Percentiles rank a stretch among this genome's conserved stretches.
These are phyloP conservation scores for Herpetospermum pedunculosum DNA, from an alignment of 306 rosid species.

Conservation along the genomic window DNA sequence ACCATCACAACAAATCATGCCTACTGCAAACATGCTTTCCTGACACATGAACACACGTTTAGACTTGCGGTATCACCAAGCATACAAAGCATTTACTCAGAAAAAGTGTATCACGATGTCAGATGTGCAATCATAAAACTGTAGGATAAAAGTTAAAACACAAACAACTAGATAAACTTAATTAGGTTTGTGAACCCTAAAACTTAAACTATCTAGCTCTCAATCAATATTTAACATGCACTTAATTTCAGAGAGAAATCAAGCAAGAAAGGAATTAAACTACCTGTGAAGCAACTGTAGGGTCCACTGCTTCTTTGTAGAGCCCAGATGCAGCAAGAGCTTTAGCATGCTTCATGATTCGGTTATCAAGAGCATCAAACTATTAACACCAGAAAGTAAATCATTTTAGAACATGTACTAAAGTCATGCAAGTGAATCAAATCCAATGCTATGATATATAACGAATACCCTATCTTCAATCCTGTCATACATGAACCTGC, in stretches of 20 bases:
- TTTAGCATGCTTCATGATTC: constrained; percentile 44
- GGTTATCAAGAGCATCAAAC: constrained; percentile 74
- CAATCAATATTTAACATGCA: not conserved
- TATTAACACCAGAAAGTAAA: constrained; percentile 25
- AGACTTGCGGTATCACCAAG: constrained; percentile 5
- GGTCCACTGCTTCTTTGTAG: constrained; percentile 73
- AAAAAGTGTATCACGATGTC: not conserved
- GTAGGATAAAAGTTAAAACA: not conserved
- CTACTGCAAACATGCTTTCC: constrained; percentile 76
- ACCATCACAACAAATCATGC: constrained; percentile 84
- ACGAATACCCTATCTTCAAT: constrained; percentile 65
- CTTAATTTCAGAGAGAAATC: not conserved
- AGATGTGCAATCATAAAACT: constrained; percentile 5
- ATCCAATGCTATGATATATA: not conserved
- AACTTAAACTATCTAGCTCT: not conserved
- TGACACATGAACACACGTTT: constrained; percentile 31
- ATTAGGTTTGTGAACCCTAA: not conserved
- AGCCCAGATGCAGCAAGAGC: constrained; percentile 57
- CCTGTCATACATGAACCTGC: constrained; percentile 80
- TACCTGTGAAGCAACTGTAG: constrained; percentile 86
- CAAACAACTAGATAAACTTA: not conserved
- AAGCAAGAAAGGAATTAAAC: constrained; percentile 6
- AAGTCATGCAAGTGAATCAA: constrained; percentile 9
- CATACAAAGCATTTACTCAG: not conserved
- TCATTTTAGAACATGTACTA: constrained; percentile 13